Evolutionary conservation across 2,329 filamentous ascomycete genomes (phyloP), one percentile per base, ranked within the genome.

Genomic region (Hypoxylon sp.): DNA sequence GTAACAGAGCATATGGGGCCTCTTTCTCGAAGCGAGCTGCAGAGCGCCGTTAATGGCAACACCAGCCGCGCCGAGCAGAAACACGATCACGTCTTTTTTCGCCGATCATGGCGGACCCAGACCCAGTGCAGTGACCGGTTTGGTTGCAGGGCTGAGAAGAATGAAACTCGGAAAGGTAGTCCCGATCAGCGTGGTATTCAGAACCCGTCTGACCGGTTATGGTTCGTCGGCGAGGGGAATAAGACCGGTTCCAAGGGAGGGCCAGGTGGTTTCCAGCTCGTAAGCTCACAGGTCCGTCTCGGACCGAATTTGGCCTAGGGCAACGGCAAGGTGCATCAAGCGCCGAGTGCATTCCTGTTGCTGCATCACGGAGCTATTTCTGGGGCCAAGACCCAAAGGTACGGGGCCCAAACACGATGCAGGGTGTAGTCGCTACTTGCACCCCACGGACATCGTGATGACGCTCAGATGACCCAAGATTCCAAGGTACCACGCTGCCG

Each of bases 401-500:
- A 61, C 58, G 42, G 54, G 9, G 26, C 22, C 22, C 45, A 48
- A 45, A 20, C 18, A n/a, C 48, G 52, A 52, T 58, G 48, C 60
- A 58, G 58, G 56, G 60, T 62, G 64, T 60, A 16, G 67, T 63
- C 56, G 57, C 54, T 65, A 67, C 67, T 63, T 62, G 52, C 61
- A 67, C 64, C 61, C 64, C 65, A 66, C 63, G 52, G 48, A 50
- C 55, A 67, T 68, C 48, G 65, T 65, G 61, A 67, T 70, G 65
- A 65, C 61, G 67, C 61, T 68, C 64, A 70, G 67, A 70, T 70
- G 60, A 64, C 62, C 65, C 62, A 68, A 68, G 65, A 70, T 68
- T 62, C 42, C 32, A 32, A 53, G 50, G 49, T 42, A 18, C 60
- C 56, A 54, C 51, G 52, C 55, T 61, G 54, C 62, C 63, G 61